These are phyloP conservation scores for Pichia sp. DNA, from an alignment of 1,139 yeast species.

Conservation along the genomic window DNA sequence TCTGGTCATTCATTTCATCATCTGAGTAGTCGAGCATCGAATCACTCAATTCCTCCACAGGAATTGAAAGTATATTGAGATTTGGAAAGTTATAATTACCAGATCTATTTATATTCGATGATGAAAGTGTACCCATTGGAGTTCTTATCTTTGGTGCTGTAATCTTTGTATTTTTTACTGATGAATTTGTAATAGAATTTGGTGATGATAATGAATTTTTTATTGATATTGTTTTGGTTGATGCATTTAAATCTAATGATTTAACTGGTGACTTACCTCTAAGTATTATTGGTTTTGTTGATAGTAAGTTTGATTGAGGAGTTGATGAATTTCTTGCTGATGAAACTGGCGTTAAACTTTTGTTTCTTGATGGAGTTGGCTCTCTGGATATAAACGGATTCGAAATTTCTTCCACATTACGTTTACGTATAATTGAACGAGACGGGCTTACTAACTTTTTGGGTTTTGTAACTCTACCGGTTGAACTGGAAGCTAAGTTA, in stretches of 20 bases:
- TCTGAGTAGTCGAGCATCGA: slow-evolving; percentile 26
- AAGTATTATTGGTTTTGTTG: slow-evolving; percentile 24
- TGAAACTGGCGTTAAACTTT: background rate
- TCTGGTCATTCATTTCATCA: slow-evolving; percentile 12
- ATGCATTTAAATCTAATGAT: slow-evolving; percentile 8
- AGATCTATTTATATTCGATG: background rate
- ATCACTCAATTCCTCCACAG: slow-evolving; percentile 25
- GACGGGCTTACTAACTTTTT: slow-evolving; percentile 7
- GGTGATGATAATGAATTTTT: background rate
- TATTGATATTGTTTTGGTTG: background rate
- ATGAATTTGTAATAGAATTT: background rate
- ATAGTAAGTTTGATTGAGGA: slow-evolving; percentile 9
- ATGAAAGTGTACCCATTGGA: slow-evolving; percentile 4
- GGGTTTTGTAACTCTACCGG: background rate
- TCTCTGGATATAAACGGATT: slow-evolving; percentile 17
- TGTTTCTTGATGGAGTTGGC: slow-evolving; percentile 17
- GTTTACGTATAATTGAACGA: slow-evolving; percentile 12
- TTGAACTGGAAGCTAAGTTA: background rate
- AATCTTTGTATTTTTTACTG: background rate
- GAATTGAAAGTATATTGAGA: slow-evolving; percentile 1
- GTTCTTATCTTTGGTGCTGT: background rate
- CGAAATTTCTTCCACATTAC: slow-evolving; percentile 12
- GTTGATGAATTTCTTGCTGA: background rate
- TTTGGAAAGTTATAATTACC: background rate
- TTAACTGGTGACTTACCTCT: slow-evolving; percentile 27